These are phyloP conservation scores for Aureoboletus auriporus DNA, from an alignment of 768 basidiomycete species.

Conservation along the genomic window DNA sequence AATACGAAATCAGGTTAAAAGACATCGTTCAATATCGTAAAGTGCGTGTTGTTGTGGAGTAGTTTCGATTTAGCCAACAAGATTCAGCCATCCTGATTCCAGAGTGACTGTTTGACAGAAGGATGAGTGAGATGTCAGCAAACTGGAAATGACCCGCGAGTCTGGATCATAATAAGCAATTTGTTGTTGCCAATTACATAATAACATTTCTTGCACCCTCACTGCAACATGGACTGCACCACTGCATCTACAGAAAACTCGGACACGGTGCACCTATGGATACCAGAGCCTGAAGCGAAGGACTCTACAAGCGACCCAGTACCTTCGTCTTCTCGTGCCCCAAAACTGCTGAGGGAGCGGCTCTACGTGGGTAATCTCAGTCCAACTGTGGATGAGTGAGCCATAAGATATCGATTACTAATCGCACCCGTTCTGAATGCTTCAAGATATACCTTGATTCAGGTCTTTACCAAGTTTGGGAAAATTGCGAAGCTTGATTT, in stretches of 20 bases:
- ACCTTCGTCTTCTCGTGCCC: conserved; percentile 23
- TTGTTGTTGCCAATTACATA: too few species aligned
- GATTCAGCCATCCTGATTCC: too few species aligned
- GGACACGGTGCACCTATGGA: conserved; percentile 29
- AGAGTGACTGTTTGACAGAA: too few species aligned
- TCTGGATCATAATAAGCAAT: too few species aligned
- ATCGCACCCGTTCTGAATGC: conserved; percentile 10
- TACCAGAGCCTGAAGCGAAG: conserved; percentile 25
- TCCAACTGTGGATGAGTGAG: conserved; percentile 82
- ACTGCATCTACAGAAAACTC: background rate
- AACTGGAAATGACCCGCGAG: too few species aligned
- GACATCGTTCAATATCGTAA: too few species aligned
- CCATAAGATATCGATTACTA: conserved; percentile 4
- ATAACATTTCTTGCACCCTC: background rate
- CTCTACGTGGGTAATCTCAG: conserved; percentile 90
- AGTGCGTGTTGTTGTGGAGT: too few species aligned
- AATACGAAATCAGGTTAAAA: too few species aligned
- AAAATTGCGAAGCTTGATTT: conserved; percentile 92
- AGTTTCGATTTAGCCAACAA: too few species aligned
- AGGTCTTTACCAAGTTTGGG: conserved; percentile 88
- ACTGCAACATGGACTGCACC: conserved; percentile 11
- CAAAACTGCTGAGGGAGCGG: conserved; percentile 55
- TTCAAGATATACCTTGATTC: conserved; percentile 78
- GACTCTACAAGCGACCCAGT: conserved; percentile 14
- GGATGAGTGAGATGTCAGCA: too few species aligned